Base-by-base conservation (phyloP, 495 filamentous ascomycete genomes). In the Hypoxylon lienhwacheense region DNA sequence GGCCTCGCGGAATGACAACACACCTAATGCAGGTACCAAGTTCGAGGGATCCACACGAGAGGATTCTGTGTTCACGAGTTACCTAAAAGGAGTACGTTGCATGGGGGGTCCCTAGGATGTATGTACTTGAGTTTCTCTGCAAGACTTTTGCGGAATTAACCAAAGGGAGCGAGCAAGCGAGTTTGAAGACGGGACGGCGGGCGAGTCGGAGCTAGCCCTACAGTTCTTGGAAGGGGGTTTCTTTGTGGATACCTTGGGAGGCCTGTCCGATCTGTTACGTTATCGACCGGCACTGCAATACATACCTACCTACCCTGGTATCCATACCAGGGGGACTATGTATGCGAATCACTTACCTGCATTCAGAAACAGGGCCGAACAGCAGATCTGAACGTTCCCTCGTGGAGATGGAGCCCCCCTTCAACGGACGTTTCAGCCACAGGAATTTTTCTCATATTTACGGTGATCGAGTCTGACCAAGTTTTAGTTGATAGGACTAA, bases 391-490 rank as follows among this genome's bases (percentile, higher is more conserved):
- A 37, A 54, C 17, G 44, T 54, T 37, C 35, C 53, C 49, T 50
- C 50, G 53, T 63, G 45, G 59, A 46, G 39, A 63, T 53, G 7
- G 25, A 55, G n/a, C n/a, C n/a, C n/a, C 29, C 59, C 53, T 44
- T 59, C 55, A 57, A 46, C 43, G 55, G 46, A n/a, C 40, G 59
- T 58, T 56, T 58, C 50, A 59, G 49, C 49, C 54, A 58, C 54
- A 47, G 34, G 55, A 33, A 40, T 14, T 35, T 47, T 45, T 31
- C 34, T 28, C 53, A 41, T 11, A 51, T 37, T n/a, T 40, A 59
- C 28, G 47, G 45, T 56, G 42, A 31, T 53, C 29, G 32, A 40
- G n/a, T n/a, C n/a, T n/a, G n/a, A n/a, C n/a, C n/a, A n/a, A n/a
- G n/a, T 36, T 62, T 48, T 56, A 53, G 57, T 51, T 46, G 46